Evolutionary conservation across 371 early-diverging fungal species (phyloP), one percentile per base, ranked within the genome.

Genomic region (Rhizopus arrhizus): DNA sequence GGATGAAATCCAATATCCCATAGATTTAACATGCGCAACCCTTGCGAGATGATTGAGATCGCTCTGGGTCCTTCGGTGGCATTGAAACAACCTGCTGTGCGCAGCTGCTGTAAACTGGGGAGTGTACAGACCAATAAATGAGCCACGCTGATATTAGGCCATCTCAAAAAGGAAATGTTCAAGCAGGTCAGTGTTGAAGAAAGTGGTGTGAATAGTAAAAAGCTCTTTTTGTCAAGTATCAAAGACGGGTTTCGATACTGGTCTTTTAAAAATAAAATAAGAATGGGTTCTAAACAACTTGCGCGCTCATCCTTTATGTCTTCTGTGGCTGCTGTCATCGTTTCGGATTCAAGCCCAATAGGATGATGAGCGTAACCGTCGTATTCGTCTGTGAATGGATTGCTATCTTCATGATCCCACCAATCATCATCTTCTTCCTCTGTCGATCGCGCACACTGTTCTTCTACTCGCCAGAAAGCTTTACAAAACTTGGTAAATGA

Each of bases 1-100:
- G 42, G 59, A 52, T 73, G 73, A 34, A 64, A 64, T 16, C 70
- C 73, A 55, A 73, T 69, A 53, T 73, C 70, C 73, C 69, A 73
- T 10, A 34, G 49, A n/a, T 46, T 31, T 32, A 73, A 49, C n/a
- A 31, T 47, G 2, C 51, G 36, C 31, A 73, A 48, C 1, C 64
- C 67, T 7, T 57, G 64, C 1, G 73, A 61, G 28, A 73, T 11
- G 11, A 73, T 57, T 2, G 66, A 50, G 5, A 70, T 52, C 0
- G 70, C 60, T 32, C 50, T 42, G 6, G 59, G 55, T 9, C 67
- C 69, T 28, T 63, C 67, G 10, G 46, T 29, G 9, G 48, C 16
- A 11, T 58, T 31, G 16, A 68, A 65, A 11, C 56, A 60, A 5
- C 65, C 67, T 0, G 73, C 70, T n/a, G 61, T 57, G 5, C 62